phyloP scores from a whole-genome alignment of 495 filamentous ascomycete genomes.

The Hypoxylon lenormandii region DNA sequence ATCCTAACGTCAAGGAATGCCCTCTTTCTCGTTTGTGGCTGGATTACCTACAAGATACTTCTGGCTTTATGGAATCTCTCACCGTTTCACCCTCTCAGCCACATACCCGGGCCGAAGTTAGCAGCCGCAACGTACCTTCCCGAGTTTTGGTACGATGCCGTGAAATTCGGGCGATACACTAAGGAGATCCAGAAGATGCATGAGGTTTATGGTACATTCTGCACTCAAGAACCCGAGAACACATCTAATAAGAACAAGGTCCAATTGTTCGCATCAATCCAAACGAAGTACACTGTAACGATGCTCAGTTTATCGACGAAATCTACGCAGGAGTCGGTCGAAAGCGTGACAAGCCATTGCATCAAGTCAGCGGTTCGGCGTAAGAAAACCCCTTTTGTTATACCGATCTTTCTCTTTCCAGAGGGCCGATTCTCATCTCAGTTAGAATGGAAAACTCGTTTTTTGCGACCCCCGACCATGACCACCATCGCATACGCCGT shows the following conservation, averaged over 20 bases:
- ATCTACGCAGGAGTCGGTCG: slow-evolving; percentile 48
- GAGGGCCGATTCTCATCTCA: slow-evolving; percentile 12
- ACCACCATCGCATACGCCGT: slow-evolving; percentile 55
- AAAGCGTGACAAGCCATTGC: slow-evolving; percentile 51
- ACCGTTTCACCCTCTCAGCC: slow-evolving; percentile 50
- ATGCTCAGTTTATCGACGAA: slow-evolving; percentile 51
- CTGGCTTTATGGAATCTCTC: slow-evolving; percentile 50
- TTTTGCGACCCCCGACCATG: slow-evolving; percentile 57
- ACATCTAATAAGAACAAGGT: slow-evolving; percentile 20
- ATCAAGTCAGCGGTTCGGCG: slow-evolving; percentile 43
- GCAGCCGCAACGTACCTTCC: slow-evolving; percentile 61
- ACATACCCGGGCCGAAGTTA: slow-evolving; percentile 64
- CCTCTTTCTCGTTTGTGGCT: slow-evolving; percentile 33
- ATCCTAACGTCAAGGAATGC: slow-evolving; percentile 9
- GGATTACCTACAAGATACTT: slow-evolving; percentile 45
- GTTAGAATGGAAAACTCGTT: slow-evolving; percentile 37
- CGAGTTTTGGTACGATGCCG: slow-evolving; percentile 65
- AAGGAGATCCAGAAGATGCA: slow-evolving; percentile 64
- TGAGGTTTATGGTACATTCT: slow-evolving; percentile 52
- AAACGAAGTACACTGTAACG: slow-evolving; percentile 50
- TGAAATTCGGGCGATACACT: slow-evolving; percentile 59
- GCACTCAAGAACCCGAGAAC: neutral
- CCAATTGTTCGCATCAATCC: slow-evolving; percentile 55
- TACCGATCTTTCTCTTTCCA: neutral
- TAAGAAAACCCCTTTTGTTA: slow-evolving; percentile 34